Base-by-base conservation (phyloP, 805 yeast species). In the Pichia californica region DNA sequence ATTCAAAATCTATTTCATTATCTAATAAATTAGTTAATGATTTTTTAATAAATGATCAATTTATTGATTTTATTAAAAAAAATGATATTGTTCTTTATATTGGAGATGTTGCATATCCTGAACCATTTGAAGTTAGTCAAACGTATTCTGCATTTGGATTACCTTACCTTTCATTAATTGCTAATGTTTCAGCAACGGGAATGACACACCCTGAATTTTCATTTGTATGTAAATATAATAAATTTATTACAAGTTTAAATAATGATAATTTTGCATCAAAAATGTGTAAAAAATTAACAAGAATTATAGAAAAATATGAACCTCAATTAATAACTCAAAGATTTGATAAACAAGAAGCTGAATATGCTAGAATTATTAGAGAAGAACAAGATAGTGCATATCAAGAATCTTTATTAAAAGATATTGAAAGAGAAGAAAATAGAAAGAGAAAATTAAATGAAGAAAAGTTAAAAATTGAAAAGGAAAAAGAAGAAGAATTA, bases 381-480 rank as follows among this genome's bases (percentile, higher is more conserved):
- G 73, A 76, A 51, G 71, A 77, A 49, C 93, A 84, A 58, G 88
- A 83, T 51, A 64, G 67, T 38, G 87, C 86, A 16, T 85, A 78
- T 54, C 71, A 77, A 50, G 73, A 70, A 47, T 78, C 88, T 0
- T 62, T 84, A 40, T 63, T 71, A 29, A 68, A 66, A 37, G 93
- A 85, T 60, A 70, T 66, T 50, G 51, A 69, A 33, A 79, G 81
- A 53, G 74, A 74, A 54, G 61, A 68, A 31, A 66, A 73, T 47
- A 74, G 70, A 49, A 57, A 62, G 37, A 51, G 51, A 31, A 48
- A 46, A 36, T 56, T 55, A 19, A 44, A 51, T 38, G 42, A 48
- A 19, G 56, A 57, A 36, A 46, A 47, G n/a, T 40, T 46, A n/a
- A 38, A 31, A 18, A 20, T 51, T 26, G 15, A 45, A 18, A 50